Conservation (phyloP, 257 asterid species). For the Lavandula angustifolia region DNA sequence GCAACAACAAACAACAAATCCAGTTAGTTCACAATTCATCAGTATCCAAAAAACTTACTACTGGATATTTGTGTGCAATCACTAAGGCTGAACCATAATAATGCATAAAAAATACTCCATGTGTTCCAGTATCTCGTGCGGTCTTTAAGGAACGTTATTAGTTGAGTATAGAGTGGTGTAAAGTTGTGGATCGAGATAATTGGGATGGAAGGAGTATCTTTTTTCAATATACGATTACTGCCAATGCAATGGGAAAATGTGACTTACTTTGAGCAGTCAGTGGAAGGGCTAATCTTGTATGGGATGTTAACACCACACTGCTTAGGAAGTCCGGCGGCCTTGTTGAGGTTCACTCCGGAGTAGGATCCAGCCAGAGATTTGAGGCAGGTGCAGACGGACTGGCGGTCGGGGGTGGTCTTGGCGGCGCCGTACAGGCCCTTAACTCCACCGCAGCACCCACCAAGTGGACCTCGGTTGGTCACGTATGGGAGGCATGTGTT, state of each 20-base stretch:
- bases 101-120: no score
- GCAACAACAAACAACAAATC: conserved; percentile 14
- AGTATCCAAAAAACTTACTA: no score
- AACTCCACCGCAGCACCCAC: conserved; percentile 50
- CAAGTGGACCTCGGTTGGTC: conserved; percentile 30
- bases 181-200: no score
- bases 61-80: background rate
- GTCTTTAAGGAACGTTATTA: no score
- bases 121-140: no score
- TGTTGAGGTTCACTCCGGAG: conserved; percentile 2
- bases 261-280: conserved; percentile 55
- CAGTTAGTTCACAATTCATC: no score
- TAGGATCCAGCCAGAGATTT: conserved; percentile 30
- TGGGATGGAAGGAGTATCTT: no score
- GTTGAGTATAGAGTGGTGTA: no score
- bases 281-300: conserved; percentile 47
- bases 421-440: conserved; percentile 35
- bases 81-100: no score
- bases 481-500: conserved; percentile 41
- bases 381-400: conserved; percentile 42
- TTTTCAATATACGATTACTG: no score
- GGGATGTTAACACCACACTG: conserved; percentile 37
- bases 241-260: background rate
- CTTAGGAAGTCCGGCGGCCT: conserved; percentile 54
- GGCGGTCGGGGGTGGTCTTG: conserved; percentile 47